Conservation (phyloP, 2,329 filamentous ascomycete species). For the Fusarium irregulare region DNA sequence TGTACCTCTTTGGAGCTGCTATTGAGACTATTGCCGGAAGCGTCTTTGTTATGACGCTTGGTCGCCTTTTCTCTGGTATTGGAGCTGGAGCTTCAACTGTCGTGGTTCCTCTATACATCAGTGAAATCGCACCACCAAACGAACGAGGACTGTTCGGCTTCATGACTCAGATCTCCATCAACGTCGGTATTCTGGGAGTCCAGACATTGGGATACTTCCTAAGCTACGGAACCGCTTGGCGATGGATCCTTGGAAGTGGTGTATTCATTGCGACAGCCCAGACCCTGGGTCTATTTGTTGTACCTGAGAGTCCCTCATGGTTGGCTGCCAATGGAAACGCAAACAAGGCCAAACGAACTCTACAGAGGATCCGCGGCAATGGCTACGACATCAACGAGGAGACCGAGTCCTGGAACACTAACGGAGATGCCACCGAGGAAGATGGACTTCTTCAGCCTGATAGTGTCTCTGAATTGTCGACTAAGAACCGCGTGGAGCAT, state of each 20-base stretch:
- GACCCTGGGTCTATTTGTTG: constrained; percentile 75
- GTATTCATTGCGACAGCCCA: constrained; percentile 76
- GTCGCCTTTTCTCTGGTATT: constrained; percentile 82
- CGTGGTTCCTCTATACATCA: constrained; percentile 93
- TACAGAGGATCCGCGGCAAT: constrained; percentile 81
- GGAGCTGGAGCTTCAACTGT: constrained; percentile 92
- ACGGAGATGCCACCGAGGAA: constrained; percentile 68
- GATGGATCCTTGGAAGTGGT: constrained; percentile 82
- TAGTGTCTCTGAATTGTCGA: constrained; percentile 45
- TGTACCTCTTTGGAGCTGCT: constrained; percentile 80
- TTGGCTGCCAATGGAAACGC: constrained; percentile 75
- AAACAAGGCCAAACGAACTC: constrained; percentile 69
- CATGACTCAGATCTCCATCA: constrained; percentile 94
- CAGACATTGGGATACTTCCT: constrained; percentile 90
- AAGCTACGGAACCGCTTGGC: constrained; percentile 83
- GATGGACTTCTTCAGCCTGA: constrained; percentile 69
- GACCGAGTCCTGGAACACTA: constrained; percentile 68
- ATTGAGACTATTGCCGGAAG: constrained; percentile 78
- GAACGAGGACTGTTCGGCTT: constrained; percentile 82
- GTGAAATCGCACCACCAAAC: constrained; percentile 82
- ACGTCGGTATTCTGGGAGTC: constrained; percentile 85
- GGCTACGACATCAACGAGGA: constrained; percentile 78
- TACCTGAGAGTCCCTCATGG: constrained; percentile 91
- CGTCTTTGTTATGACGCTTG: constrained; percentile 75
- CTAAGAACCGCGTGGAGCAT: constrained; percentile 49